phyloP scores from a whole-genome alignment of 495 filamentous ascomycete species.

The Ascobolus immersus region DNA sequence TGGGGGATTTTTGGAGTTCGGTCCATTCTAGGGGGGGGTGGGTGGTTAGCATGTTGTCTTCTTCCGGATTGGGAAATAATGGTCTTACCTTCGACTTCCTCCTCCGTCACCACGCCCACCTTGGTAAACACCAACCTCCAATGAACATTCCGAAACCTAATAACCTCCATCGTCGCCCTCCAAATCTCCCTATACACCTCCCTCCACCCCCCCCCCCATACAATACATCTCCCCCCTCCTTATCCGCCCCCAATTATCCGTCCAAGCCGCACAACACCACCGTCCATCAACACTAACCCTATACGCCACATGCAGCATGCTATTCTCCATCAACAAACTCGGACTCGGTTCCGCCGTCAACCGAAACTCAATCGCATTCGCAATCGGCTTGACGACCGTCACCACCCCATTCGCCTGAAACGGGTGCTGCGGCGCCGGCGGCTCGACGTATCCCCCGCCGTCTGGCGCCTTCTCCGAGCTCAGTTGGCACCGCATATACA shows the following conservation, averaged over 20 bases:
- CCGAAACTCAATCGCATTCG: constrained; percentile 55
- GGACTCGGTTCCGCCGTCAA: constrained; percentile 38
- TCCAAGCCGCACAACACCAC: constrained; percentile 86
- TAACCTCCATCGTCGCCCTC: constrained; percentile 54
- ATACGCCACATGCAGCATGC: constrained; percentile 67
- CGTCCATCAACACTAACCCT: constrained; percentile 54
- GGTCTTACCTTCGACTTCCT: constrained; percentile 38
- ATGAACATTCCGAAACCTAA: constrained; percentile 39
- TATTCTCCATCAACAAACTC: constrained; percentile 58
- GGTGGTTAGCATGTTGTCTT: background rate
- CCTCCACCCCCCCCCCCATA: constrained; percentile 31
- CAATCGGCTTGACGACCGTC: constrained; percentile 33
- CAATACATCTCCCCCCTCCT: constrained; percentile 62
- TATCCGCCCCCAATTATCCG: constrained; percentile 51
- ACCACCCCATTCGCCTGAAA: constrained; percentile 12
- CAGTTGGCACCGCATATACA: constrained; percentile 59
- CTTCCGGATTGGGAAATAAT: constrained; percentile 1
- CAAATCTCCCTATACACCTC: constrained; percentile 61
- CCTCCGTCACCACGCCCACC: constrained; percentile 40
- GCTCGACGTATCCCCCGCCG: constrained; percentile 1
- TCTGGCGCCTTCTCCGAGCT: constrained; percentile 24
- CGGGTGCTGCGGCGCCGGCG: background rate
- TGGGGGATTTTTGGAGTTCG: constrained; percentile 25
- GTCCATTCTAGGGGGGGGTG: constrained; percentile 21
- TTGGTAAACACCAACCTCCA: constrained; percentile 65